Base-by-base conservation (phyloP, 495 filamentous ascomycete genomes). In the Penicillium bovifimosum region DNA sequence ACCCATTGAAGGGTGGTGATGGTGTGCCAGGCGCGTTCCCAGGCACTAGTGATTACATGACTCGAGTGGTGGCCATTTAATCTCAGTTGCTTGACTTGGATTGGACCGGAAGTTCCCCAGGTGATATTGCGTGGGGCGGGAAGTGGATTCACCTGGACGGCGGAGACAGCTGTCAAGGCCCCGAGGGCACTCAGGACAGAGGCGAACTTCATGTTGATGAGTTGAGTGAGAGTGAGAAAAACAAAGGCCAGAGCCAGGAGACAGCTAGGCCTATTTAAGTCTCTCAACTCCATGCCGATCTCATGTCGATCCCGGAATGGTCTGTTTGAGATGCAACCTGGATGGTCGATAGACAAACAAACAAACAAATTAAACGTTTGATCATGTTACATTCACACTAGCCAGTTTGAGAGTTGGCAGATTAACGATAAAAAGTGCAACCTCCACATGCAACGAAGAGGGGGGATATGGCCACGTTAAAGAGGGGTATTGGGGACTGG, bases 131-230 rank as follows among this genome's bases (percentile, higher is more conserved):
- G 70, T 11, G 79, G 79, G 31, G 76, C 76, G 41, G 79, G 79
- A 39, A 82, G 69, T 36, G 79, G 79, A 53, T 80, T 81, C 48
- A 77, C 79, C 34, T 63, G 65, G 42, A 81, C 76, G 35, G 72
- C 73, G 11, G 56, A 62, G 9, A 61, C 65, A n/a, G 60, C 48
- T 31, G 68, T 56, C 47, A 69, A 35, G 20, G 52, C 59, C 41
- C 63, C 50, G 20, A 63, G 61, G n/a, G 62, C 43, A 42, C 58
- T 43, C 18, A 63, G 58, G n/a, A 65, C 46, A 32, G 55, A 41
- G 52, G 58, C 48, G 60, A 70, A 54, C 44, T 62, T 59, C 71
- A 74, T 74, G 29, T 41, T 61, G 47, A 53, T 11, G 39, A 56
- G 36, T 32, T 16, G 51, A 24, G 32, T 33, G 16, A 48, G 8